Percentiles rank a stretch among this genome's conserved stretches.
Conservation (phyloP, 495 filamentous ascomycete species). For the Aspergillus steynii region DNA sequence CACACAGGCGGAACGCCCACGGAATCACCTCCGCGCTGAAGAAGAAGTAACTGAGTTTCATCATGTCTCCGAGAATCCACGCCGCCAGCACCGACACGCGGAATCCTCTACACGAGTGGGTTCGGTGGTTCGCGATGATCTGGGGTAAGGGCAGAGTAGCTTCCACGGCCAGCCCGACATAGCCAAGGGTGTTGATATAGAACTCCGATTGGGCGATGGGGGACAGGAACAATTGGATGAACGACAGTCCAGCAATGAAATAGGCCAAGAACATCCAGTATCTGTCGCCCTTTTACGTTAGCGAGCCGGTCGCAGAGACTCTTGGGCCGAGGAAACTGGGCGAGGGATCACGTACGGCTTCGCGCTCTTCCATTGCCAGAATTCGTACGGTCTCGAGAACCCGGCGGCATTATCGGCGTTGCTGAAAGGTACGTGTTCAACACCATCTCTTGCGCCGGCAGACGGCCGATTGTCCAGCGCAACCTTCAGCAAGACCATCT, state of each 20-base stretch:
- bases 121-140: conserved; percentile 75
- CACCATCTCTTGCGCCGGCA: conserved; percentile 53
- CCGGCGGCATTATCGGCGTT: conserved; percentile 23
- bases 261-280: conserved; percentile 88
- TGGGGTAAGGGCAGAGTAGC: conserved; percentile 89
- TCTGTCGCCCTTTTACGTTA: conserved; percentile 36
- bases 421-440: conserved; percentile 48
- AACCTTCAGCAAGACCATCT: conserved; percentile 81
- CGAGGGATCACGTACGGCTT: conserved; percentile 61
- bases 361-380: conserved; percentile 89
- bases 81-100: conserved; percentile 79
- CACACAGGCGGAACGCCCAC: conserved; percentile 87
- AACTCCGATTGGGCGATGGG: conserved; percentile 57
- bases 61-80: conserved; percentile 87
- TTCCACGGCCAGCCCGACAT: conserved; percentile 83
- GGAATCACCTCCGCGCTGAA: conserved; percentile 70
- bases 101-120: conserved; percentile 85
- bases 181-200: conserved; percentile 75
- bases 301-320: not conserved
- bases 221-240: conserved; percentile 72
- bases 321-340: not conserved
- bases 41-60: conserved; percentile 97
- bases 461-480: conserved; percentile 85
- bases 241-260: conserved; percentile 63
- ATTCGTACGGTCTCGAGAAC: conserved; percentile 72